Percentiles rank a stretch among this genome's conserved stretches.
phyloP scores from a whole-genome alignment of 306 rosid species.

The Gillenia trifoliata region DNA sequence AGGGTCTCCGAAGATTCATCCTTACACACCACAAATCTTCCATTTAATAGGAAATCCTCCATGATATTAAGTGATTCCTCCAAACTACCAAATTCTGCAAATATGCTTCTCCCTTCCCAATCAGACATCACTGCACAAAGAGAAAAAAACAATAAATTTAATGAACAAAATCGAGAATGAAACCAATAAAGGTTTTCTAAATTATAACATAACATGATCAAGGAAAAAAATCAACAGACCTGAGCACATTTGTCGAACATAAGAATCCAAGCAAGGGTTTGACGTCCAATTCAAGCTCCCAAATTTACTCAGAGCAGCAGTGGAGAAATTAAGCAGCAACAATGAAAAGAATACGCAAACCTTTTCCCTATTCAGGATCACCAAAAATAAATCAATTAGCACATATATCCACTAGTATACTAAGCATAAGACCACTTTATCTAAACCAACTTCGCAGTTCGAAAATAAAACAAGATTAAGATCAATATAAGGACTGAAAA shows the following conservation, averaged over 20 bases:
- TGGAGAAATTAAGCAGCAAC: constrained; percentile 57
- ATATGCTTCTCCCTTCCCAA: constrained; percentile 34
- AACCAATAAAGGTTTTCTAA: constrained; percentile 1
- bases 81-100: constrained; percentile 38
- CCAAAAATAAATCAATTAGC: constrained; percentile 14
- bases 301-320: constrained; percentile 34
- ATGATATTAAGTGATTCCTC: constrained; percentile 49
- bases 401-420: not conserved
- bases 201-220: not conserved
- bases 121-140: constrained; percentile 49
- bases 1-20: constrained; percentile 14
- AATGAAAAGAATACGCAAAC: constrained; percentile 54
- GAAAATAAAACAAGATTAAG: not conserved
- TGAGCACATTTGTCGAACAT: constrained; percentile 42
- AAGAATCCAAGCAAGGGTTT: constrained; percentile 50
- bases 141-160: constrained; percentile 14
- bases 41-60: constrained; percentile 56
- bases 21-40: constrained; percentile 31
- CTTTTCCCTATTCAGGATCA: constrained; percentile 57
- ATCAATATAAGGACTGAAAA: not conserved
- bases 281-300: constrained; percentile 44
- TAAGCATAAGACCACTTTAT: not conserved
- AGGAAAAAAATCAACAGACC: constrained; percentile 37
- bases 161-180: constrained; percentile 3
- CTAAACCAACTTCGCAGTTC: not conserved